Evolutionary conservation across 2,329 filamentous ascomycete species (phyloP).

Genomic region (Uncinocarpus reesii): DNA sequence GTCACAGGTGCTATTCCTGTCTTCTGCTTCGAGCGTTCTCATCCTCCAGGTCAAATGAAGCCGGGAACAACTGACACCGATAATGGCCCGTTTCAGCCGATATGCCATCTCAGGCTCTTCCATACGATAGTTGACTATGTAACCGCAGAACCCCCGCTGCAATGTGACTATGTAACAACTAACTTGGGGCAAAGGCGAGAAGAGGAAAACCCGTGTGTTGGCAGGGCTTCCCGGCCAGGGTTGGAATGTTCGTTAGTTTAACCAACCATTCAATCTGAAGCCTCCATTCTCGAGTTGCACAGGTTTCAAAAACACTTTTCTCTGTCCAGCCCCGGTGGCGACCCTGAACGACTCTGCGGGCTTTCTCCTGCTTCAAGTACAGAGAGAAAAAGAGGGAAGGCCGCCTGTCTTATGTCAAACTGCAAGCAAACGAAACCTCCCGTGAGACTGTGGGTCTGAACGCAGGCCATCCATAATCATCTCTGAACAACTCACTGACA

Average conservation of each 20-base stretch:
- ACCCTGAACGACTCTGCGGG: too few relatives aligned
- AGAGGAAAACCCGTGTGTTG: slow-evolving; percentile 5
- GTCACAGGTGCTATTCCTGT: neutral
- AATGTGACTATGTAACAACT: neutral
- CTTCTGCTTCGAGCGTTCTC: neutral
- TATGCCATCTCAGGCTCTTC: too few relatives aligned
- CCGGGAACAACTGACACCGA: too few relatives aligned
- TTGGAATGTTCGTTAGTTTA: slow-evolving; percentile 1
- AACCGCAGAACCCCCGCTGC: neutral
- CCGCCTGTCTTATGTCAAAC: too few relatives aligned
- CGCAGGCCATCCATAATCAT: neutral
- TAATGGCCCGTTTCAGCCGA: too few relatives aligned
- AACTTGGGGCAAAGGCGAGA: neutral
- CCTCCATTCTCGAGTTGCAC: neutral
- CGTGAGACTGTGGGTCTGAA: neutral
- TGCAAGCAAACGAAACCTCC: neutral
- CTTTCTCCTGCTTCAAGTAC: too few relatives aligned
- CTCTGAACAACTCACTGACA: neutral
- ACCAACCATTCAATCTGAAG: neutral
- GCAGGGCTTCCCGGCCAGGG: slow-evolving; percentile 5
- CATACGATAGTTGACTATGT: too few relatives aligned
- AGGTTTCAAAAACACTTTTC: neutral
- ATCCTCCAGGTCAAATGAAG: too few relatives aligned
- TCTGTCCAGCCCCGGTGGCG: neutral
- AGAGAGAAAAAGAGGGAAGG: too few relatives aligned